Conservation (phyloP, 2,329 filamentous ascomycete species). For the Aspergillus caelatus region DNA sequence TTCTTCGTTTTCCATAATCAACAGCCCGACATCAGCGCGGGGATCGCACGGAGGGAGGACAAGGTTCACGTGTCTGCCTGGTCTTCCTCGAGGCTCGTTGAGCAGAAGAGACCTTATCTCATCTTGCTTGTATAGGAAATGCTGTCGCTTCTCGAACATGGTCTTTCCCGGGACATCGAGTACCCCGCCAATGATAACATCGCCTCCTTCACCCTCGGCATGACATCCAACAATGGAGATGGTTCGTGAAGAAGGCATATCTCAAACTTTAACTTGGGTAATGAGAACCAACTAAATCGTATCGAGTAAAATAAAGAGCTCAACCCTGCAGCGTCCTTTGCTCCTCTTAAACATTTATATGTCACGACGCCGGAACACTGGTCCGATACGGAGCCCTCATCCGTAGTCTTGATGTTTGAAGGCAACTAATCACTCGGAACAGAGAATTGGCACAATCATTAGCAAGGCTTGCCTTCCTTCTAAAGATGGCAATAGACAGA, state of each 20-base stretch:
- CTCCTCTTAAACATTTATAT: neutral
- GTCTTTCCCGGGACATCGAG: neutral
- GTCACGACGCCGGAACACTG: neutral
- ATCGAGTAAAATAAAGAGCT: accelerated
- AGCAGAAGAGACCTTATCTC: neutral
- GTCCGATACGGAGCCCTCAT: neutral
- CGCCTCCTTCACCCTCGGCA: neutral
- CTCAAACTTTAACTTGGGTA: neutral
- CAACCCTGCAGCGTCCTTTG: accelerated
- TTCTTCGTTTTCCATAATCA: neutral
- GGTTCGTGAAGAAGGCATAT: neutral
- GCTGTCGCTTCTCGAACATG: neutral
- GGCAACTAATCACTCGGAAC: neutral
- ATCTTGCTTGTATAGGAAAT: neutral
- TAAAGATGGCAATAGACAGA: neutral
- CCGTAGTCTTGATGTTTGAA: neutral
- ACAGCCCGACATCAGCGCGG: neutral
- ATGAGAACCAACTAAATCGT: neutral
- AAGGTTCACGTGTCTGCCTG: neutral
- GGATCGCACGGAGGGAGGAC: neutral
- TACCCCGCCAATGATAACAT: neutral
- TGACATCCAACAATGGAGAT: neutral
- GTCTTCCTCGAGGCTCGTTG: neutral
- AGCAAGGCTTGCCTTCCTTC: neutral
- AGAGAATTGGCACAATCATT: neutral